A percentile compares a stretch with the other conserved stretches of the same genome.
phyloP scores from a whole-genome alignment of 2,329 filamentous ascomycete genomes.

The Coniosporium tulheliwenetii region DNA sequence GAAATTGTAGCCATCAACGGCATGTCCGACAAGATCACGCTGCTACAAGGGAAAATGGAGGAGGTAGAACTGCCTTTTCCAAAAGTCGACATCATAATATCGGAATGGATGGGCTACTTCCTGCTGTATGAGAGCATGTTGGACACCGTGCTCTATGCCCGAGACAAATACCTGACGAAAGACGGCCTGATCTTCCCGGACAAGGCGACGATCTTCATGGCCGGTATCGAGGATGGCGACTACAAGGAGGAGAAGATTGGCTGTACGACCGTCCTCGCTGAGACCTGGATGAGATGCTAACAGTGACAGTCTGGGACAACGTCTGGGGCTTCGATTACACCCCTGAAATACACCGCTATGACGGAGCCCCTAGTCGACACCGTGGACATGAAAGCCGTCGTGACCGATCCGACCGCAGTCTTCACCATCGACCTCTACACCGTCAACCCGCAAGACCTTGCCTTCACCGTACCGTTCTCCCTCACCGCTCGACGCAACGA shows the following conservation, averaged over 20 bases:
- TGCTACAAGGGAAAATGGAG: conserved; percentile 99
- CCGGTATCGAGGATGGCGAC: conserved; percentile 94
- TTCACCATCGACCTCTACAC: conserved; percentile 89
- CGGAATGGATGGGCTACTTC: conserved; percentile 99
- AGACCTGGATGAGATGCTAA: conserved; percentile 8
- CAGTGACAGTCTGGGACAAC: conserved; percentile 79
- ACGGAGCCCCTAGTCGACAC: conserved; percentile 95
- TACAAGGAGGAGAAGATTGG: conserved; percentile 99
- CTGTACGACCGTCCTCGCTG: conserved; percentile 45
- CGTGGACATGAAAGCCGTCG: conserved; percentile 91
- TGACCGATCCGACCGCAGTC: conserved; percentile 76
- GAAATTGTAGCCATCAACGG: conserved; percentile 91
- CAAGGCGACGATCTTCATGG: conserved; percentile 94
- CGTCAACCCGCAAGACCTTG: conserved; percentile 66
- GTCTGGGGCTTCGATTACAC: conserved; percentile 97
- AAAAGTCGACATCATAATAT: conserved; percentile 98
- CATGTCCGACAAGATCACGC: conserved; percentile 87
- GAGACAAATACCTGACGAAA: conserved; percentile 76
- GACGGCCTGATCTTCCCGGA: conserved; percentile 95
- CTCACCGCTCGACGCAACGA: conserved; percentile 71
- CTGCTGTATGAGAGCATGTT: conserved; percentile 97
- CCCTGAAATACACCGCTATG: conserved; percentile 77
- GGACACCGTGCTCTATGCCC: conserved; percentile 91
- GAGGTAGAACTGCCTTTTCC: conserved; percentile 86
- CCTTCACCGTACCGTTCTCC: conserved; percentile 63